Conservation (phyloP, 23 red algal species). For the Gracilariopsis chorda region DNA sequence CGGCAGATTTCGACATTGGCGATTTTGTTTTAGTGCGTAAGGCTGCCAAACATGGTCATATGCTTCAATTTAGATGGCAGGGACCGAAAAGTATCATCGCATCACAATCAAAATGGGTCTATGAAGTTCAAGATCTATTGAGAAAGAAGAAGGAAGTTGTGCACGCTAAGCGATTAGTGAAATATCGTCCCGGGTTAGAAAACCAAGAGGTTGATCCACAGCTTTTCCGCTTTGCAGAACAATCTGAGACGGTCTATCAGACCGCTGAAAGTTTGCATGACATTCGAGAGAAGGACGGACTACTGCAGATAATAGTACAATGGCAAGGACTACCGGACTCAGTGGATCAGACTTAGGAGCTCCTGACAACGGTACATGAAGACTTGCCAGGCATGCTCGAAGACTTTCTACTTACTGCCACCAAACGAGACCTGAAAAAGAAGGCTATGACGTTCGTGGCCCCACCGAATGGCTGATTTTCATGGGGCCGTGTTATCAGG, state of each 20-base stretch:
- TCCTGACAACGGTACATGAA: neutral
- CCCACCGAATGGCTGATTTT: neutral
- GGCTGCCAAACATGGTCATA: neutral
- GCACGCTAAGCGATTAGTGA: neutral
- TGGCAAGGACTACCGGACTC: constrained; percentile 14
- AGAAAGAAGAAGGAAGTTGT: constrained; percentile 16
- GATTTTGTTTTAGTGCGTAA: constrained; percentile 31
- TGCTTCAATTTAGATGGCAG: neutral
- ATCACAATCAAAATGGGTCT: neutral
- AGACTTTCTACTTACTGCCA: constrained; percentile 11
- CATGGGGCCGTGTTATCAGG: neutral
- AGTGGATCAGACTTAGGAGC: constrained; percentile 16
- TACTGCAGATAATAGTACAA: neutral
- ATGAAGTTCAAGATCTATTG: neutral
- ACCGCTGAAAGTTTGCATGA: neutral
- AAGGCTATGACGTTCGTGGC: neutral
- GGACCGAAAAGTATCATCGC: constrained; percentile 16
- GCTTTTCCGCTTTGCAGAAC: neutral
- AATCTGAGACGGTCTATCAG: constrained; percentile 15
- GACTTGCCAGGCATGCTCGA: constrained; percentile 5
- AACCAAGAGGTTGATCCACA: neutral
- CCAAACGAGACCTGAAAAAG: neutral
- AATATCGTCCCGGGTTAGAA: neutral
- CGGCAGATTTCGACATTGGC: neutral
- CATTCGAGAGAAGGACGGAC: neutral